These are phyloP conservation scores for Leishmania arabica DNA, from an alignment of 208 protist species.

Conservation along the genomic window DNA sequence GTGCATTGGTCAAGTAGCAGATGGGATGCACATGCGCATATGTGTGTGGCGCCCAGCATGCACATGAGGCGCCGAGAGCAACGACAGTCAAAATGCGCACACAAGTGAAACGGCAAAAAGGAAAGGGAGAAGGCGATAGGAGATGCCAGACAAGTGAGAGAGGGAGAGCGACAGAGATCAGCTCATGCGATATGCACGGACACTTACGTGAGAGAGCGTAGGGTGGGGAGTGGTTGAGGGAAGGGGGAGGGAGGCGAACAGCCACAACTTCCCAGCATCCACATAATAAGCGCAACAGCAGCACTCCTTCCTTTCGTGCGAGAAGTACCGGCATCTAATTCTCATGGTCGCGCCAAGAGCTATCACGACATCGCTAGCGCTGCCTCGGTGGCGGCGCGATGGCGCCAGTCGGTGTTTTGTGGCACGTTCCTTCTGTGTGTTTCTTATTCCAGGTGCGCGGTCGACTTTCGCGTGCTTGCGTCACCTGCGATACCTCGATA, in stretches of 20 bases:
- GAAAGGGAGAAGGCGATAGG: constrained; percentile 4
- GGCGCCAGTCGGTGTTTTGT: not conserved
- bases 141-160: not conserved
- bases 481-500: not conserved
- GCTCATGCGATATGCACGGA: not conserved
- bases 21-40: not conserved
- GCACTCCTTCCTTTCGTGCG: not conserved
- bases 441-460: not conserved
- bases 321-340: not conserved
- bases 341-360: not conserved
- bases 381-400: not conserved
- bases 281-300: not conserved
- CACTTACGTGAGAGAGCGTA: no score
- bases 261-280: not conserved
- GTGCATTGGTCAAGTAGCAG: not conserved
- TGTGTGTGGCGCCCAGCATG: not conserved
- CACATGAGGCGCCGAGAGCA: not conserved
- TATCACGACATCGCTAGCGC: not conserved
- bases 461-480: not conserved
- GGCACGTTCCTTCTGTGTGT: not conserved
- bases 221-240: not conserved
- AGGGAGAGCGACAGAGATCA: not conserved
- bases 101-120: constrained; percentile 4
- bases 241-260: not conserved
- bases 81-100: constrained; percentile 12